Evolutionary conservation across 352 stramenopile genomes (phyloP), one percentile per base, ranked within the genome.

Genomic region (Globisporangium nagaii): DNA sequence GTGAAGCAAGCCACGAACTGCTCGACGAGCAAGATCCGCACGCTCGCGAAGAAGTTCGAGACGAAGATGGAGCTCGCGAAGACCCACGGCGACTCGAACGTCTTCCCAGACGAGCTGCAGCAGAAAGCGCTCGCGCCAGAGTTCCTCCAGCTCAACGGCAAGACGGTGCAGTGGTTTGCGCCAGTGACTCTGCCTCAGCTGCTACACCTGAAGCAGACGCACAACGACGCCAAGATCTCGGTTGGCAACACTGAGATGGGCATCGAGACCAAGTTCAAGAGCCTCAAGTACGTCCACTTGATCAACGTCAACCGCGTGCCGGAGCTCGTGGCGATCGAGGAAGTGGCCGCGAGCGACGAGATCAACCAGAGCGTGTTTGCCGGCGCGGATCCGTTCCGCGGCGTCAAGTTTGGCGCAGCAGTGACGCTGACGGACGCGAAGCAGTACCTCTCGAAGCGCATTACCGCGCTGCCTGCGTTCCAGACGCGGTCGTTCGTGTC

Each of bases 181-280:
- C 96, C 96, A 0, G 86, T 85, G 43, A 96, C 89, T 12, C 69
- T 98, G 15, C 44, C 71, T 1, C 86, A 97, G 59, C 58, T 98
- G 39, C 71, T 98, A 2, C 58, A 75, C 32, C 62, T 98, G 2
- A 96, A 98, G 66, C 66, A 72, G 13, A 64, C 90, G 56, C 79
- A 94, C 56, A 76, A 73, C 1, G 63, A 86, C 24, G 75, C 83
- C 6, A 98, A 97, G 69, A 95, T 98, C 63, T 93, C 97, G 25
- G 91, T 98, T 32, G 96, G 96, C 19, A 98, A 98, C 65, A 98
- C 94, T 1, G 94, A 98, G 74, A 96, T 98, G 73, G 94, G 92
- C 17, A 98, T 98, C 66, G 93, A 98, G 66, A 92, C 83, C 51
- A 97, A 96, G 66, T 97, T 97, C 75, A 98, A 97, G 72, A 71